Conservation (phyloP, 805 yeast genomes). For the Hanseniaspora hatyaiensis region DNA sequence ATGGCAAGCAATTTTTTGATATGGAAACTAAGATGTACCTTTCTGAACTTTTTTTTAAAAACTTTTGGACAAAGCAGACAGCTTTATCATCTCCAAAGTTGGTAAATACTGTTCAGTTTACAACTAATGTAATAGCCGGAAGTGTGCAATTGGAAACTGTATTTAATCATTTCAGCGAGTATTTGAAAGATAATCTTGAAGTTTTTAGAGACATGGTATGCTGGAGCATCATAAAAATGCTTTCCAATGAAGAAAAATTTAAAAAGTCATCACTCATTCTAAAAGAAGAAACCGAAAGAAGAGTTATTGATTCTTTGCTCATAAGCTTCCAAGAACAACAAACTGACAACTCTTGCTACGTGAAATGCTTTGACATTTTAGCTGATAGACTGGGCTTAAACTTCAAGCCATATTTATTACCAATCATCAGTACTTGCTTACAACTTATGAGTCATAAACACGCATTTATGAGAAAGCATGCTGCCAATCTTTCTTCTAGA, state of each 20-base stretch:
- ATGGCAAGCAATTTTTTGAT: not conserved
- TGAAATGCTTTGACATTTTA: slow-evolving; percentile 54
- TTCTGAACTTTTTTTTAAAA: slow-evolving; percentile 40
- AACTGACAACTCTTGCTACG: slow-evolving; percentile 40
- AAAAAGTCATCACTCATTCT: too few relatives aligned
- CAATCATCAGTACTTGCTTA: slow-evolving; percentile 59
- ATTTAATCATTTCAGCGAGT: slow-evolving; percentile 44
- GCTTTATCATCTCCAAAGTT: slow-evolving; percentile 52
- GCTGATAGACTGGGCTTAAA: slow-evolving; percentile 51
- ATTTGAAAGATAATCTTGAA: slow-evolving; percentile 73
- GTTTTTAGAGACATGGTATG: slow-evolving; percentile 68
- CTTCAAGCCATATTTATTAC: slow-evolving; percentile 57
- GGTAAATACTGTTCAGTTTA: slow-evolving; percentile 51
- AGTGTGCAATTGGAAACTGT: slow-evolving; percentile 55
- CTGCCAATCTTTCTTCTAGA: slow-evolving; percentile 62
- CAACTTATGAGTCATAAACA: slow-evolving; percentile 61
- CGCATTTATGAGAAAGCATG: slow-evolving; percentile 66
- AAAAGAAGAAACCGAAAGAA: slow-evolving; percentile 38
- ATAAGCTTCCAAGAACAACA: slow-evolving; percentile 74
- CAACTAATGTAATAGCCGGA: slow-evolving; percentile 55
- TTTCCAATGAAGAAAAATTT: slow-evolving; percentile 44
- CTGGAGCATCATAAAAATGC: slow-evolving; percentile 51
- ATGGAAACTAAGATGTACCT: slow-evolving; percentile 25
- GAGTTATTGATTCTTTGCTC: slow-evolving; percentile 67
- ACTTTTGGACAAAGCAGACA: slow-evolving; percentile 72